Conservation (phyloP, 176 grass and related monocot species). For the Carex myosuroides region DNA sequence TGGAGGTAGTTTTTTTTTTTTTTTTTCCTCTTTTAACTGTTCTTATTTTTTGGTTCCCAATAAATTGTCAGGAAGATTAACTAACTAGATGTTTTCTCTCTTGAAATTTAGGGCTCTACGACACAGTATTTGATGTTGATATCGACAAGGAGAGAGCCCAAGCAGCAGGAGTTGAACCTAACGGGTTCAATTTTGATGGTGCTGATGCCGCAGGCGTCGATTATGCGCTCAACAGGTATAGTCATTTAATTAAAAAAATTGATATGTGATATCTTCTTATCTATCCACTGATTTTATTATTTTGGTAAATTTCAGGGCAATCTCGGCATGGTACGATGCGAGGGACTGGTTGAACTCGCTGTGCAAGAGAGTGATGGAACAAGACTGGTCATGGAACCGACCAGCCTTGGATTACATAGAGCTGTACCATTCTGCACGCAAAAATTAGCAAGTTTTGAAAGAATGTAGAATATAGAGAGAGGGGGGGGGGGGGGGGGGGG, state of each 20-base stretch:
- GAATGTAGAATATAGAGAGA: background rate
- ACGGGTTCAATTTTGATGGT: conserved; percentile 87
- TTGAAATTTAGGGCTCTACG: conserved; percentile 60
- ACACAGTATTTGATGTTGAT: conserved; percentile 79
- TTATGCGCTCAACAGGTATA: conserved; percentile 66
- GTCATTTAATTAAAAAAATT: background rate
- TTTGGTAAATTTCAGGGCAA: conserved; percentile 50
- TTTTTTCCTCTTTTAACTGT: background rate
- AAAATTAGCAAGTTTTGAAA: conserved; percentile 12
- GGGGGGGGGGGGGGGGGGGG: no score
- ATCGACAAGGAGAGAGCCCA: conserved; percentile 68
- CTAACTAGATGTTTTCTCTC: background rate
- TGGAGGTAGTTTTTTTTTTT: conserved; percentile 47
- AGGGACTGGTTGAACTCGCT: conserved; percentile 56
- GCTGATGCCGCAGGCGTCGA: conserved; percentile 50
- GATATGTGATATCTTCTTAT: background rate
- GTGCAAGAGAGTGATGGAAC: conserved; percentile 90
- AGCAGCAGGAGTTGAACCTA: conserved; percentile 69
- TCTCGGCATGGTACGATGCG: conserved; percentile 57
- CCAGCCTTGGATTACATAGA: conserved; percentile 87
- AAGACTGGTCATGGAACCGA: conserved; percentile 98
- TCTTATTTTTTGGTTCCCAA: conserved; percentile 1
- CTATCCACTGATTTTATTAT: background rate
- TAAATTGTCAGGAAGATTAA: background rate
- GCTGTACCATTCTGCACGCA: conserved; percentile 71